Evolutionary conservation across 352 stramenopile genomes (phyloP), one percentile per base, ranked within the genome.

Genomic region (Globisporangium canariense): DNA sequence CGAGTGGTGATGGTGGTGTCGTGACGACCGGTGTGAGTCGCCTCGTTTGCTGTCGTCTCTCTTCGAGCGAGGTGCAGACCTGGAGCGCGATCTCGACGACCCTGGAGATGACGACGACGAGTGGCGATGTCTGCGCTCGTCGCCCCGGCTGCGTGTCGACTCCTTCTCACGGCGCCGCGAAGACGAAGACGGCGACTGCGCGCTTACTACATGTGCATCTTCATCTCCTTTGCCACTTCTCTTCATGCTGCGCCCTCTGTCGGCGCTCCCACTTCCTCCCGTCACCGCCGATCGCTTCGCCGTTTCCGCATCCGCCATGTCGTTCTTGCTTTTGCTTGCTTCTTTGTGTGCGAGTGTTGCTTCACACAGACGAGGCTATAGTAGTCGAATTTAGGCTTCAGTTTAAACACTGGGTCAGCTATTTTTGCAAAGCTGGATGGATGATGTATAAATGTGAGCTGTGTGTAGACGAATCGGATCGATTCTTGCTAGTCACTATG

Each of bases 21-120:
- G 40, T 11, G 59, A 38, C 13, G 47, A 41, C 2, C 59, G 59
- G 14, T 49, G 43, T 16, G 32, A 41, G 1, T 62, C 54, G 0
- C 60, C 28, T 46, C 40, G 60, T 7, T 38, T 61, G 11, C 63
- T 25, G n/a, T 18, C 13, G 1, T 41, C 50, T 22, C 25, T 64
- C 45, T 65, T 52, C 22, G 66, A 52, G 5, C 67, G 75, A 38
- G 56, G 53, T n/a, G 61, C 53, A 30, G 71, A 80, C 11, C 76
- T 70, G 6, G 65, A 70, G 28, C 60, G 51, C 1, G 65, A 68
- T 20, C 59, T 16, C 13, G 62, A 62, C 25, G 49, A 43, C 57
- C 25, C 56, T 16, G 56, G 28, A 13, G 52, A 58, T 16, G 41
- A 58, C 25, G 41, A 54, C n/a, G 56, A 18, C 14, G 52, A 41